Conservation (phyloP, 345 rosid genomes). For the Heritiera littoralis region DNA sequence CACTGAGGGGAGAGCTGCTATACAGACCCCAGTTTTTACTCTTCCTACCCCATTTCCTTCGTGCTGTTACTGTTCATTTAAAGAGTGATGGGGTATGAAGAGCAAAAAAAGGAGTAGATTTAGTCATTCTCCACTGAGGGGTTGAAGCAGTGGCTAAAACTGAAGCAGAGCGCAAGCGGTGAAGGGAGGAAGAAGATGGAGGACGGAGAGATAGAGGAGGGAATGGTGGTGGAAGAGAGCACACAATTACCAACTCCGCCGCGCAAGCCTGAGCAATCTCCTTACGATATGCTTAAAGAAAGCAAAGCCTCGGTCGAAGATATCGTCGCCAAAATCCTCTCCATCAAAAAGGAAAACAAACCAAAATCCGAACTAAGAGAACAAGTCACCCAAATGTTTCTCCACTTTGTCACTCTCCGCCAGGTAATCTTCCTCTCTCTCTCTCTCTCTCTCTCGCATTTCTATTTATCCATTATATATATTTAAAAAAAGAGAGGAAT, state of each 20-base stretch:
- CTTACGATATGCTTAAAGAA: slow-evolving; percentile 65
- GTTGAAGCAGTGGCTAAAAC: background rate
- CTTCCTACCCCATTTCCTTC: too few species aligned
- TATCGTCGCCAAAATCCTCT: slow-evolving; percentile 64
- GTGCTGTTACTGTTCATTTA: too few species aligned
- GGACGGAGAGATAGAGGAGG: slow-evolving; percentile 94
- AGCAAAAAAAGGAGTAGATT: too few species aligned
- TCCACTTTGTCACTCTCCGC: slow-evolving; percentile 79
- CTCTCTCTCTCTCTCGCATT: background rate
- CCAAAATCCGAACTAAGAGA: slow-evolving; percentile 71
- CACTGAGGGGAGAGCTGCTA: too few species aligned
- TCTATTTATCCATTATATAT: background rate
- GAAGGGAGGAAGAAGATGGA: slow-evolving; percentile 46
- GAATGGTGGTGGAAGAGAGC: slow-evolving; percentile 48
- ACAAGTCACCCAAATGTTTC: slow-evolving; percentile 78
- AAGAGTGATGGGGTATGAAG: too few species aligned
- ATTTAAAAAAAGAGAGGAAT: background rate
- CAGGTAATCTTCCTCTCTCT: slow-evolving; percentile 46
- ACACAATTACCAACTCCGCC: slow-evolving; percentile 26
- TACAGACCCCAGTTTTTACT: too few species aligned
- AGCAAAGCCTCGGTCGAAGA: slow-evolving; percentile 76
- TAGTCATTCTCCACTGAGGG: background rate
- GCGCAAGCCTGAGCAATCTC: slow-evolving; percentile 43
- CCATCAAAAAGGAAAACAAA: slow-evolving; percentile 51
- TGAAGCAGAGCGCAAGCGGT: slow-evolving; percentile 12